A percentile compares a stretch with the other conserved stretches of the same genome.
These are phyloP conservation scores for Cordyceps fumosorosea DNA, from an alignment of 2,329 filamentous ascomycete genomes.

Conservation along the genomic window DNA sequence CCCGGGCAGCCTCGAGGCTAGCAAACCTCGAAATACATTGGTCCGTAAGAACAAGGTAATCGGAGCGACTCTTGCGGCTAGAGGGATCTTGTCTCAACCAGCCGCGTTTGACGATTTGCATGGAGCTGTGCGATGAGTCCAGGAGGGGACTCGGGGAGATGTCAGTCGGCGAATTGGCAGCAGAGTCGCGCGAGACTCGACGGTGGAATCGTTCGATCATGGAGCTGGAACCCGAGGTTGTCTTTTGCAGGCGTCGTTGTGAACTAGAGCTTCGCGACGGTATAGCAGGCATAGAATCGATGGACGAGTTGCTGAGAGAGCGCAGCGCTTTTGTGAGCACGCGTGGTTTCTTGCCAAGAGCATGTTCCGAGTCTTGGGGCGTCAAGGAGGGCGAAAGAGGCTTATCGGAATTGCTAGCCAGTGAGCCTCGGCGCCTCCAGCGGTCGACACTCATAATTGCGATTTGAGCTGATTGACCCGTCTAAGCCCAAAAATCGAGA, in stretches of 20 bases:
- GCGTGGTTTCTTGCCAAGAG: slow-evolving; percentile 29
- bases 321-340: slow-evolving; percentile 32
- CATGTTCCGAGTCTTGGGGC: background rate
- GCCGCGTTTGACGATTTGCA: slow-evolving; percentile 39
- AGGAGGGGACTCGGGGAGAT: slow-evolving; percentile 20
- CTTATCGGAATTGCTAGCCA: background rate
- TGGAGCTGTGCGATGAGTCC: slow-evolving; percentile 28
- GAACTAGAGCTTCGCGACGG: slow-evolving; percentile 27
- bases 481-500: background rate
- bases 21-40: slow-evolving; percentile 45
- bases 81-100: slow-evolving; percentile 44
- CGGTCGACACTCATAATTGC: slow-evolving; percentile 12
- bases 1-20: slow-evolving; percentile 38
- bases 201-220: slow-evolving; percentile 37
- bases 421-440: slow-evolving; percentile 10
- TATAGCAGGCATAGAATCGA: slow-evolving; percentile 31
- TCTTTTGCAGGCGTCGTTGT: slow-evolving; percentile 31
- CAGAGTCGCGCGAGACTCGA: slow-evolving; percentile 32
- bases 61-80: slow-evolving; percentile 41
- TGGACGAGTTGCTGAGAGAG: slow-evolving; percentile 34
- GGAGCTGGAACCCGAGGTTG: slow-evolving; percentile 30
- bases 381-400: slow-evolving; percentile 1
- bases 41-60: slow-evolving; percentile 47
- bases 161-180: slow-evolving; percentile 26
- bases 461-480: background rate